Base-by-base conservation (phyloP, 371 early-diverging fungal species). In the Lichtheimia ornata region DNA sequence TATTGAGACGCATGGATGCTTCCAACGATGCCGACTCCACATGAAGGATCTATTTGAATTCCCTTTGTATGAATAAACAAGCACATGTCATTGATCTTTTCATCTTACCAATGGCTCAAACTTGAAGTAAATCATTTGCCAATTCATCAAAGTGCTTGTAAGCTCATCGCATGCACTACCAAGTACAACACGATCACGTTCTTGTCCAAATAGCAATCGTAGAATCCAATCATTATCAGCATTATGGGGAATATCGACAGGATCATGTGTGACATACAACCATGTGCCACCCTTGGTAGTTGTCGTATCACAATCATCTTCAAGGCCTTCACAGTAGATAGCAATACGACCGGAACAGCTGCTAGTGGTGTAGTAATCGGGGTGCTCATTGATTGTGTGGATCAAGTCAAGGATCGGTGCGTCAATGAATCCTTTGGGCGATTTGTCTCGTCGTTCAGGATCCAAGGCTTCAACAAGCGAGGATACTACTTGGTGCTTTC, bases 401-500 rank as follows among this genome's bases (percentile, higher is more conserved):
- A 86, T 84, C 17, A 87, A 53, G 17, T 84, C 80, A 5, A 84
- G 57, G 54, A 85, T 82, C 3, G 86, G 84, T 44, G 73, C 84
- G 65, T 87, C 88, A 28, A 87, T 78, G 43, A 76, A 82, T 6
- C 87, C 87, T 56, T 87, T 87, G 24, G 87, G 87, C 6, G 84
- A 84, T 67, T 84, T 84, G 70, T 86, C 86, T 20, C 80, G 63
- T 20, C 77, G 74, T 64, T 82, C 74, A 17, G 84, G 75, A 67
- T 84, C 81, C 30, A 84, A 59, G 25, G 75, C 74, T 57, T 79
- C 71, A 12, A 84, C 82, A 41, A 84, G 66, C 13, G 73, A 73
- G 44, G 75, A 71, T 11, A 78, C 65, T 0, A 78, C 66, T 62
- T 82, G 58, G 41, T 71, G 61, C 63, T 82, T 70, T 53, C 82